Percentiles rank a stretch among this genome's conserved stretches.
Conservation (phyloP, 2,329 filamentous ascomycete species). For the Cercospora beticola region DNA sequence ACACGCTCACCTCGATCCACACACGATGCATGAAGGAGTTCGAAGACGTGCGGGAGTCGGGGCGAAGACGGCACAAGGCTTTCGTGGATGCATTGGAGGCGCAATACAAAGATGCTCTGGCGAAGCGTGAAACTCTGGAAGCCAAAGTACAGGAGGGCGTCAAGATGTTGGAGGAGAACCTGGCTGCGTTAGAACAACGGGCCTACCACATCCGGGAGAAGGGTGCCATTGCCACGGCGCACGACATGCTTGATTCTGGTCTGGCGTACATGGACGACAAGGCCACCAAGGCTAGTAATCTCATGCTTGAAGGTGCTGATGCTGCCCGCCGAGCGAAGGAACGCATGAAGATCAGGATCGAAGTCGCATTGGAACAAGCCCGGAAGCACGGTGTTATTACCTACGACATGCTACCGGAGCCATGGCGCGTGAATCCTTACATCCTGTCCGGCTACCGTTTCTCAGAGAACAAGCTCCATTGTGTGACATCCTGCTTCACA, state of each 20-base stretch:
- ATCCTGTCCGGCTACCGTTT: constrained; percentile 92
- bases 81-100: constrained; percentile 90
- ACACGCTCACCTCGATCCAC: constrained; percentile 81
- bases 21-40: constrained; percentile 86
- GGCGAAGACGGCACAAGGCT: constrained; percentile 77
- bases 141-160: constrained; percentile 90
- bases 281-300: constrained; percentile 69
- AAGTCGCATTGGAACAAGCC: constrained; percentile 80
- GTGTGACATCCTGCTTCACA: constrained; percentile 72
- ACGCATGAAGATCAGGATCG: constrained; percentile 58
- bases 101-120: constrained; percentile 81
- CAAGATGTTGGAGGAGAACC: constrained; percentile 78
- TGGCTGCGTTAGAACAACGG: constrained; percentile 79
- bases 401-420: constrained; percentile 86
- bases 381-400: constrained; percentile 78
- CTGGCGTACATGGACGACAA: constrained; percentile 78
- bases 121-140: constrained; percentile 80
- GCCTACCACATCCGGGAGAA: constrained; percentile 77
- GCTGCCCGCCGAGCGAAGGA: constrained; percentile 79
- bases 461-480: constrained; percentile 85
- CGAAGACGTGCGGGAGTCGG: constrained; percentile 84
- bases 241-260: constrained; percentile 72
- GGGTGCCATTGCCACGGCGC: constrained; percentile 70
- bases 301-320: constrained; percentile 78
- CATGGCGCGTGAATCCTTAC: constrained; percentile 94